phyloP scores from a whole-genome alignment of 2,329 filamentous ascomycete species.

The Xylariomycetidae sp. region DNA sequence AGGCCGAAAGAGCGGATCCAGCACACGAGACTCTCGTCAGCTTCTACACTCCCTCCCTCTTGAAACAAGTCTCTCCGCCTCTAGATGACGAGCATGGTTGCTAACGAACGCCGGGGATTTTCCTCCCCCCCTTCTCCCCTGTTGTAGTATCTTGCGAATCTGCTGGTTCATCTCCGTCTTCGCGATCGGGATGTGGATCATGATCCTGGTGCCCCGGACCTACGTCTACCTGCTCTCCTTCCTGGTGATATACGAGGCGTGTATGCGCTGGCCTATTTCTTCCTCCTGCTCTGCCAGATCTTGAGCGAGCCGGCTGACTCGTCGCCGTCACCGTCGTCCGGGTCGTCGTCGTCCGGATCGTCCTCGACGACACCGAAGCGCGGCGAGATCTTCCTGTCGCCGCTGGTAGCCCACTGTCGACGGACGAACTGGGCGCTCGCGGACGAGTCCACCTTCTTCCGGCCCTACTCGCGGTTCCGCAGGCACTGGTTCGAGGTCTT shows the following conservation, averaged over 20 bases:
- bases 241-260: constrained; percentile 34
- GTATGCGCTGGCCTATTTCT: constrained; percentile 37
- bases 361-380: constrained; percentile 17
- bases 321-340: too few relatives aligned
- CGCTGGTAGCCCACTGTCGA: constrained; percentile 22
- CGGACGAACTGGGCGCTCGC: constrained; percentile 2
- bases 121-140: too few relatives aligned
- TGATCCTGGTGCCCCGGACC: constrained; percentile 30
- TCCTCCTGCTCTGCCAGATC: constrained; percentile 39
- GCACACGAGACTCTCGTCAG: constrained; percentile 15
- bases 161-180: constrained; percentile 36
- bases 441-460: constrained; percentile 9
- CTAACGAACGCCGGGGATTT: too few relatives aligned
- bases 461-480: too few relatives aligned
- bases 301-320: constrained; percentile 25
- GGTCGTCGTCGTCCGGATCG: too few relatives aligned
- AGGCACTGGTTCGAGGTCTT: constrained; percentile 32
- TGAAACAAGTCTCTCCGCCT: too few relatives aligned
- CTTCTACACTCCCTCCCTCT: neutral
- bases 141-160: constrained; percentile 36
- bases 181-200: constrained; percentile 33
- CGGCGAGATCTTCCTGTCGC: constrained; percentile 32
- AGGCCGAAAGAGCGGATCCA: constrained; percentile 37
- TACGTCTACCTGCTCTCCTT: constrained; percentile 36
- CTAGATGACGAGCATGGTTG: too few relatives aligned